phyloP scores from a whole-genome alignment of 2,329 filamentous ascomycete species.

The Amauroascus niger region DNA sequence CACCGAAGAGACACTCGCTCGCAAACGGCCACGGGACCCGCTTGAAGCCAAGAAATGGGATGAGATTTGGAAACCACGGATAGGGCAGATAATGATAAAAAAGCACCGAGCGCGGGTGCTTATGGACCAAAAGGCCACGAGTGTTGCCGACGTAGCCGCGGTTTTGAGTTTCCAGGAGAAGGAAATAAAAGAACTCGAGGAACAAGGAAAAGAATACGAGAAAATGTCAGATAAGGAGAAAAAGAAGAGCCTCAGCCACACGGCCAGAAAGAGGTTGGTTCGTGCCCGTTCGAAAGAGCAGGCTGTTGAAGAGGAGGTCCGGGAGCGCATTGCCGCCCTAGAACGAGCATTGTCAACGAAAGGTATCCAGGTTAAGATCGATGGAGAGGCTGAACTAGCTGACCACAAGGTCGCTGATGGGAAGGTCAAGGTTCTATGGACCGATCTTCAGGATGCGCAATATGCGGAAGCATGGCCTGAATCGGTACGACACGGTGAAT shows the following conservation, averaged over 20 bases:
- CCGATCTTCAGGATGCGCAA: conserved; percentile 37
- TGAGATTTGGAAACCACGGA: conserved; percentile 32
- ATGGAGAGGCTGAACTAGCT: conserved; percentile 18
- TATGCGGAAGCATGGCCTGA: conserved; percentile 36
- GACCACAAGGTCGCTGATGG: conserved; percentile 23
- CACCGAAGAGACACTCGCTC: conserved; percentile 35
- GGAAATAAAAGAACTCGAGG: conserved; percentile 13
- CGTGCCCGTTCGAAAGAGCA: conserved; percentile 24
- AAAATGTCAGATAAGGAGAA: conserved; percentile 14
- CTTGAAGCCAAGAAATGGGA: conserved; percentile 35
- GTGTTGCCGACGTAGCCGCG: conserved; percentile 50
- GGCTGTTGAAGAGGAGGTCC: conserved; percentile 20
- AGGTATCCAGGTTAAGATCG: conserved; percentile 24
- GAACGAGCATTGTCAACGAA: conserved; percentile 18
- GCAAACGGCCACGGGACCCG: conserved; percentile 32
- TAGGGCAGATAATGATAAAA: conserved; percentile 39
- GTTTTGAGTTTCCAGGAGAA: conserved; percentile 38
- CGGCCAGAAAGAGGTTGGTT: conserved; percentile 25
- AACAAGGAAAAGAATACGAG: conserved; percentile 14
- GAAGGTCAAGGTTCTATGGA: conserved; percentile 40
- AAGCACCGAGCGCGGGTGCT: conserved; percentile 43
- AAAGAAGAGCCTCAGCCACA: conserved; percentile 25
- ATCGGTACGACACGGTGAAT: conserved; percentile 35
- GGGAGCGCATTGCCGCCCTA: conserved; percentile 22
- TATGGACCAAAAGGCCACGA: conserved; percentile 57